Evolutionary conservation across 2,329 filamentous ascomycete species (phyloP), one percentile per base, ranked within the genome.

Genomic region (Scolecobasidium constrictum): DNA sequence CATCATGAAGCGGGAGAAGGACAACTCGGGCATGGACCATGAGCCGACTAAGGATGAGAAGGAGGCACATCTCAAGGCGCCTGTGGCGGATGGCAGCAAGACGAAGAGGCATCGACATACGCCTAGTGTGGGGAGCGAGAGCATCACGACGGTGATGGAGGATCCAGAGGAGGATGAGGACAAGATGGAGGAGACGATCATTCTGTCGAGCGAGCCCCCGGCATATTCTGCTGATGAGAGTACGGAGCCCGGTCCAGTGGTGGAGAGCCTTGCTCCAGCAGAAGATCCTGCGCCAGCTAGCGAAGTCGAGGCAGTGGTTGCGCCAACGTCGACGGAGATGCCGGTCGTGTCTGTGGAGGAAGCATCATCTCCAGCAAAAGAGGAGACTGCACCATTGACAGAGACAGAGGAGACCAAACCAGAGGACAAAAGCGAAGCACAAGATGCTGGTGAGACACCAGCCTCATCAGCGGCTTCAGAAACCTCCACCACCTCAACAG

Each of bases 21-120:
- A 44, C 39, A 38, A 50, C 44, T 17, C 45, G 47, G 12, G 45
- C 42, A 16, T 6, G 35, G 7, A 40, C 11, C 12, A 12, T 9
- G 7, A 18, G 15, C 31, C 13, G 9, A 28, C 17, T 3, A 21
- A 37, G 18, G 21, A 9, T 18, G 17, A 20, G 26, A 22, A 21
- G 19, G 23, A 9, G 23, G 33, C 26, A 12, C 53, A 50, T 11
- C 54, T 67, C 48, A 66, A 59, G 48, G 58, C 56, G 42, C 73
- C 63, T 50, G 67, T 65, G 57, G 76, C 61, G 54, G 75, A 58
- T 49, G 75, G 59, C 50, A 77, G 81, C 42, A 93, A 86, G 53
- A 90, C 86, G 4, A 79, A 88, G 56, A 75, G 86, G 49, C 86
- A 94, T 59, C 81, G 86, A 53, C 83, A 85, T 58, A 88, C 81